Conservation (phyloP, 2,329 filamentous ascomycete species). For the Coniochaeta ligniaria region DNA sequence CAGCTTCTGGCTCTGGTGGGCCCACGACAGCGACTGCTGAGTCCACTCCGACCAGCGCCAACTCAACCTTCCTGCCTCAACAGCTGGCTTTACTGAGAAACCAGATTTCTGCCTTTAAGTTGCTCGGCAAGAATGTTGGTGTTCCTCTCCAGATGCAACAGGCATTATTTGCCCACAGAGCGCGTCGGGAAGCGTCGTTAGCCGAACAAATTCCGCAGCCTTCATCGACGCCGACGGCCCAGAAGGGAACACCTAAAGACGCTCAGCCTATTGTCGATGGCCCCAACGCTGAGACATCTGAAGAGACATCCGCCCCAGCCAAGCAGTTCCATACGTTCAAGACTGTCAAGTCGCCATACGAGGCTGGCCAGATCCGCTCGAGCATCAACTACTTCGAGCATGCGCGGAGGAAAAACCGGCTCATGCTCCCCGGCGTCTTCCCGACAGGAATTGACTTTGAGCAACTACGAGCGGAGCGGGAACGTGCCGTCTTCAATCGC, state of each 20-base stretch:
- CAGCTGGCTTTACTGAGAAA: constrained; percentile 73
- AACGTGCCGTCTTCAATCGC: constrained; percentile 82
- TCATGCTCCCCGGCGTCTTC: constrained; percentile 80
- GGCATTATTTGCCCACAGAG: constrained; percentile 69
- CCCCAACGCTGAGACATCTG: constrained; percentile 26
- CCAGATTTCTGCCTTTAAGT: constrained; percentile 88
- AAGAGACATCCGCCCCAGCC: constrained; percentile 11
- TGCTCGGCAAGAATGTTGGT: constrained; percentile 78
- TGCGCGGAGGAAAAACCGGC: constrained; percentile 64
- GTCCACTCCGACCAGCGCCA: constrained; percentile 3
- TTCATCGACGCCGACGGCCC: constrained; percentile 21
- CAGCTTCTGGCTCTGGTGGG: constrained; percentile 19
- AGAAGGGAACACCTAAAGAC: constrained; percentile 21
- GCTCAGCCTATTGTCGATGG: constrained; percentile 26
- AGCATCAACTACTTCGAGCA: constrained; percentile 77
- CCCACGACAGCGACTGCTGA: constrained; percentile 20
- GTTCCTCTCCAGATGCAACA: constrained; percentile 75
- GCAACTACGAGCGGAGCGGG: constrained; percentile 76
- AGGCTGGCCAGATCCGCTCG: constrained; percentile 40
- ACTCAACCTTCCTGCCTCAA: constrained; percentile 58
- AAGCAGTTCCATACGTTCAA: constrained; percentile 52
- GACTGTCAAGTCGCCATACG: constrained; percentile 69
- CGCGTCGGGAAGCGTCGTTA: constrained; percentile 54
- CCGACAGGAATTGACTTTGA: constrained; percentile 85
- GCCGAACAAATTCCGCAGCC: constrained; percentile 36